These are phyloP conservation scores for Gossypium herbaceum DNA, from an alignment of 345 rosid genomes.

Conservation along the genomic window DNA sequence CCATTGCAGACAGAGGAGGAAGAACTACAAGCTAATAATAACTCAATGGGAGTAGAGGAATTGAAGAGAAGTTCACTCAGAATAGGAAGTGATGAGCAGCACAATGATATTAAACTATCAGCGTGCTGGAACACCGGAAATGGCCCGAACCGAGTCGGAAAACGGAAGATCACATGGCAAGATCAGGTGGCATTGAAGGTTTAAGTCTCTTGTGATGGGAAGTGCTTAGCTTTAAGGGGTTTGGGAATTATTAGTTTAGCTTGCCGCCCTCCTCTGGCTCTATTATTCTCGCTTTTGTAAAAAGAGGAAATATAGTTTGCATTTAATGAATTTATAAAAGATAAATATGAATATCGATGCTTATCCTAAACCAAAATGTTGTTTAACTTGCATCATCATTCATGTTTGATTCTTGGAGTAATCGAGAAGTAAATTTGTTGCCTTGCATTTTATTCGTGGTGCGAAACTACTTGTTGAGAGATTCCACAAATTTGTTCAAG, in stretches of 20 bases:
- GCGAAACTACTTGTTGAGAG: neutral
- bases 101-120: conserved; percentile 46
- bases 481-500: conserved; percentile 17
- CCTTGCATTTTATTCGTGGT: neutral
- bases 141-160: conserved; percentile 52
- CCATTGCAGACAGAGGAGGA: conserved; percentile 72
- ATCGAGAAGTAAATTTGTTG: conserved; percentile 9
- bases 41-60: conserved; percentile 39
- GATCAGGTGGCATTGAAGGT: conserved; percentile 87
- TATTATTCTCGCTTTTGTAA: conserved; percentile 17
- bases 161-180: conserved; percentile 96
- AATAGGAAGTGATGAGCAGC: conserved; percentile 47
- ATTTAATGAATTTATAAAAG: conserved; percentile 17
- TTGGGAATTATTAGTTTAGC: neutral
- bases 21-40: conserved; percentile 41
- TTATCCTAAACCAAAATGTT: neutral
- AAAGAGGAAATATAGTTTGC: conserved; percentile 16
- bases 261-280: neutral
- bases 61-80: conserved; percentile 30
- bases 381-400: neutral
- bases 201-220: conserved; percentile 27
- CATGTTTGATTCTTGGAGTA: conserved; percentile 6
- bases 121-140: conserved; percentile 56
- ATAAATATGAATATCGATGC: conserved; percentile 20
- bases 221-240: conserved; percentile 17